These are phyloP conservation scores for Leonotis leonurus DNA, from an alignment of 257 asterid genomes.

Conservation along the genomic window DNA sequence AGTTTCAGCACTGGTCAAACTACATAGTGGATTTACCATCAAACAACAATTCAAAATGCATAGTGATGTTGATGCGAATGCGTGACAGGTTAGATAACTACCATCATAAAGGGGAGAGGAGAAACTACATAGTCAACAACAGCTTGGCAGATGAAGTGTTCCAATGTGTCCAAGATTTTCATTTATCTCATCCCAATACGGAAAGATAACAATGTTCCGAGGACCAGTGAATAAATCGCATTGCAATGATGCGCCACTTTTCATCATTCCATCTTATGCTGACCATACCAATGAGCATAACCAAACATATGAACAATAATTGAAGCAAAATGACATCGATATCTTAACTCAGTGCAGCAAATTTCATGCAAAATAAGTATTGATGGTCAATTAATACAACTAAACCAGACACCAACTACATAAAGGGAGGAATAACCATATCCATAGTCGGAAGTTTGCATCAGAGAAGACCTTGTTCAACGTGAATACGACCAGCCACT, in stretches of 20 bases:
- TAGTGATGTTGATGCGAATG: no score
- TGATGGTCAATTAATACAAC: slow-evolving; percentile 11
- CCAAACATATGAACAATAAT: background rate
- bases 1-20: background rate
- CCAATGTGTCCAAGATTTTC: no score
- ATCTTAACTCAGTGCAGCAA: background rate
- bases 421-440: background rate
- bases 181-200: no score
- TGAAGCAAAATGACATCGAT: background rate
- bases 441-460: background rate
- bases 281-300: background rate
- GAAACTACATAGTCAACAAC: no score
- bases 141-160: no score
- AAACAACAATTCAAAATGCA: no score
- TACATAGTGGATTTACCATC: background rate
- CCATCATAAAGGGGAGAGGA: no score
- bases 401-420: background rate
- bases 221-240: background rate
- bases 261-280: background rate
- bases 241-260: background rate
- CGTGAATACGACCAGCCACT: background rate
- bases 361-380: background rate
- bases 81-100: no score
- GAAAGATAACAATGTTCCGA: no score
- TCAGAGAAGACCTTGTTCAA: slow-evolving; percentile 7